Percentiles rank a stretch among this genome's conserved stretches.
These are phyloP conservation scores for Aleurites moluccanus DNA, from an alignment of 441 rosid genomes.

Conservation along the genomic window DNA sequence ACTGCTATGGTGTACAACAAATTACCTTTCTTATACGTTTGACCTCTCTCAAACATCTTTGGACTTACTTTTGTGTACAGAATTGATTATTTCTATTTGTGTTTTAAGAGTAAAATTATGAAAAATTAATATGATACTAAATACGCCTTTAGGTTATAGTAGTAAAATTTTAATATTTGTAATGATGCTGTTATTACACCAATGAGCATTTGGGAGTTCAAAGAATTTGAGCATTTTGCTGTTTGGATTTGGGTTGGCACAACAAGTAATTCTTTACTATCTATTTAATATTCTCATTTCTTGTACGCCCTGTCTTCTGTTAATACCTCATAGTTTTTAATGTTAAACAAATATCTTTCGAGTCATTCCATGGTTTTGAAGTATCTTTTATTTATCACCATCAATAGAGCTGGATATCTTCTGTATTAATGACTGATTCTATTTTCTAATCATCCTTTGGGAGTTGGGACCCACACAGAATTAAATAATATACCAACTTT, in stretches of 20 bases:
- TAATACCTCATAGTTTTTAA: neutral
- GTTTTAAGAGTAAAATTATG: too few relatives aligned
- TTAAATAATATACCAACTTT: neutral
- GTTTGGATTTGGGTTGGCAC: neutral
- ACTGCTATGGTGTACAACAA: neutral
- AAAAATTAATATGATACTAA: too few relatives aligned
- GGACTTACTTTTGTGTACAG: too few relatives aligned
- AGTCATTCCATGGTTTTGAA: neutral
- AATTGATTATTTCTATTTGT: too few relatives aligned
- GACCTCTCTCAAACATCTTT: too few relatives aligned
- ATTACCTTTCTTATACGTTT: too few relatives aligned
- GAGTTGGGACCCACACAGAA: neutral
- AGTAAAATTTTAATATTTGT: neutral
- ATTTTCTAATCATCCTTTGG: neutral
- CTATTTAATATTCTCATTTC: neutral
- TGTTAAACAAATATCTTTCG: neutral
- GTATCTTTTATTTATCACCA: neutral
- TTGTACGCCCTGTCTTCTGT: neutral
- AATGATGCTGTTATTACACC: neutral
- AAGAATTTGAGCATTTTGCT: slow-evolving; percentile 1
- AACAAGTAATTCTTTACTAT: neutral
- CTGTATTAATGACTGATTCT: neutral
- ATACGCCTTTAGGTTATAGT: too few relatives aligned
- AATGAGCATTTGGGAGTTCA: neutral
- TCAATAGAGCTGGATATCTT: slow-evolving; percentile 1